These are phyloP conservation scores for apple (Malus domestica) DNA, from an alignment of 306 rosid species.

Conservation along the genomic window DNA sequence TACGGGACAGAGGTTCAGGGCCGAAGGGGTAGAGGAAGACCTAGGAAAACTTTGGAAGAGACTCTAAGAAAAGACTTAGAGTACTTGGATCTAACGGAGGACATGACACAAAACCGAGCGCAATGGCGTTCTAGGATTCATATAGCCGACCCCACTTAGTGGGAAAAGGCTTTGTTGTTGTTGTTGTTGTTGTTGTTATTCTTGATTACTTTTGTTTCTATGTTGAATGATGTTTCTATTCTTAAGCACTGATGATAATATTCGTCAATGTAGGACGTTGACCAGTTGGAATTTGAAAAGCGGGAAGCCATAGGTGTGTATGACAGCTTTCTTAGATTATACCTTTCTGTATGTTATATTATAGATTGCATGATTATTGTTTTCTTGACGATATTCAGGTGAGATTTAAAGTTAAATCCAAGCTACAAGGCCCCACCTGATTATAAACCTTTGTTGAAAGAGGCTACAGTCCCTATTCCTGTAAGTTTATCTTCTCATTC, in stretches of 20 bases:
- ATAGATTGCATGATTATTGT: slow-evolving; percentile 3
- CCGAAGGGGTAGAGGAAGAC: too few species aligned
- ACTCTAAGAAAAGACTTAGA: too few species aligned
- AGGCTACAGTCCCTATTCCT: slow-evolving; percentile 62
- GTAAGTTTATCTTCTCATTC: slow-evolving; percentile 48
- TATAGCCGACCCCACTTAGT: too few species aligned
- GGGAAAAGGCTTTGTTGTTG: too few species aligned
- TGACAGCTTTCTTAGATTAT: slow-evolving; percentile 17
- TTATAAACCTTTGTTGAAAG: slow-evolving; percentile 77
- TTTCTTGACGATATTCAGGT: slow-evolving; percentile 40
- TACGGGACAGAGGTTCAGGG: too few species aligned
- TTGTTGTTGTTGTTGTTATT: too few species aligned
- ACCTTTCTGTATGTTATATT: background rate
- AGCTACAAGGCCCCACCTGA: slow-evolving; percentile 78
- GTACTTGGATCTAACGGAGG: too few species aligned
- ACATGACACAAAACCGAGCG: too few species aligned
- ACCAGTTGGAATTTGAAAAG: slow-evolving; percentile 77
- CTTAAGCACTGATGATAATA: slow-evolving; percentile 18
- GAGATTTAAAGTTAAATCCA: slow-evolving; percentile 83
- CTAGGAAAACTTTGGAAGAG: too few species aligned
- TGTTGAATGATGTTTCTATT: slow-evolving; percentile 9
- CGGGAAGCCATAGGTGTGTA: slow-evolving; percentile 65
- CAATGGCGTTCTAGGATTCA: too few species aligned
- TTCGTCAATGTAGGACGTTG: slow-evolving; percentile 34
- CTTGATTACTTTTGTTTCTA: background rate